Evolutionary conservation across 805 yeast species (phyloP).

Genomic region (Ascoidea rubescens): DNA sequence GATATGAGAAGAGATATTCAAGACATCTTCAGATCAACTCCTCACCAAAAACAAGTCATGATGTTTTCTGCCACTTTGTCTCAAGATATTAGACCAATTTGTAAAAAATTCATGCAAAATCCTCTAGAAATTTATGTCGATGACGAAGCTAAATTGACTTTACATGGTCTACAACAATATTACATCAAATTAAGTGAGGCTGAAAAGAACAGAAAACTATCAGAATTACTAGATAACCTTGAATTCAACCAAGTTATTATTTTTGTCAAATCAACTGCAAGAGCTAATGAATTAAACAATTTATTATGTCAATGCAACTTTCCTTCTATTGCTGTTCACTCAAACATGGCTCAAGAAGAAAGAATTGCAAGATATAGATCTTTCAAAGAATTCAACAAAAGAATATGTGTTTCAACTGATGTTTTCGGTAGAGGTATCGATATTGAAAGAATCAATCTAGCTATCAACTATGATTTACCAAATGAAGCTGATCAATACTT

Average conservation of each 20-base stretch:
- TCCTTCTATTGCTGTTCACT: constrained; percentile 95
- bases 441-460: constrained; percentile 95
- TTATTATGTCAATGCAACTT: constrained; percentile 83
- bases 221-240: constrained; percentile 82
- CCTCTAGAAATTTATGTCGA: constrained; percentile 96
- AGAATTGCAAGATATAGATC: constrained; percentile 94
- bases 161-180: constrained; percentile 97
- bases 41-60: constrained; percentile 98
- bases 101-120: constrained; percentile 96
- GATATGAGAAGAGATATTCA: constrained; percentile 98
- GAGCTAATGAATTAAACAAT: constrained; percentile 87
- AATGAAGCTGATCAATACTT: constrained; percentile 93
- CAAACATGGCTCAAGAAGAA: constrained; percentile 92
- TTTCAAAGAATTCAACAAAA: constrained; percentile 95
- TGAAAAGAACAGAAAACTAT: constrained; percentile 85
- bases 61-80: constrained; percentile 97
- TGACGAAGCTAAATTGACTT: constrained; percentile 92
- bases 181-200: constrained; percentile 79
- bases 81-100: constrained; percentile 87
- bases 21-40: constrained; percentile 94
- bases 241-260: constrained; percentile 98
- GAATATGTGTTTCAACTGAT: constrained; percentile 97
- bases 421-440: constrained; percentile 99
- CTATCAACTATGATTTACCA: constrained; percentile 95
- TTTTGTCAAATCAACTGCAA: constrained; percentile 79